Evolutionary conservation across 257 asterid genomes (phyloP).

Genomic region (Pogostemon cablin): DNA sequence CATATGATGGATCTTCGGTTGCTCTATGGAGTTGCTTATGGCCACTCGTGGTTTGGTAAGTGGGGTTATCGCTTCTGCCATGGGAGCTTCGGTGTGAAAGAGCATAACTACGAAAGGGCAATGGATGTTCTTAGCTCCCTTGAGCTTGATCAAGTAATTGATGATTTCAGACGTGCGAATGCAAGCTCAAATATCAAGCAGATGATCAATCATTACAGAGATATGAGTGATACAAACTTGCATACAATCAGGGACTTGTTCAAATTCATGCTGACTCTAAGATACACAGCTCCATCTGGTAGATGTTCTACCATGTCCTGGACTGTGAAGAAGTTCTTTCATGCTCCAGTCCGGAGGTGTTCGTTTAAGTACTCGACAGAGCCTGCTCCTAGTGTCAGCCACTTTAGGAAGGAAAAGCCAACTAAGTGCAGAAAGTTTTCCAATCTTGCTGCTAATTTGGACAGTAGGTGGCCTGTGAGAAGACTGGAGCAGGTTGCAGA

Average conservation of each 20-base stretch:
- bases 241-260: constrained; percentile 65
- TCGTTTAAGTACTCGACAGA: constrained; percentile 39
- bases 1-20: constrained; percentile 72
- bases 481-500: constrained; percentile 81
- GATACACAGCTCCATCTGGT: constrained; percentile 41
- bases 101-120: constrained; percentile 66
- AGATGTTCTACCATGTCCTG: constrained; percentile 31
- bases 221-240: constrained; percentile 55
- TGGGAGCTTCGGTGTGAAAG: constrained; percentile 91
- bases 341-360: constrained; percentile 28
- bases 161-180: constrained; percentile 44
- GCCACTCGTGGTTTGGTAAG: constrained; percentile 85
- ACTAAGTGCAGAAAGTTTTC: constrained; percentile 68
- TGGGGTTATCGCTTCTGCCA: constrained; percentile 86
- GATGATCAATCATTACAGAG: constrained; percentile 59
- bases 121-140: constrained; percentile 65
- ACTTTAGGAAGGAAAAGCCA: constrained; percentile 44
- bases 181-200: constrained; percentile 44
- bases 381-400: constrained; percentile 33
- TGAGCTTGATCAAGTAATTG: constrained; percentile 57
- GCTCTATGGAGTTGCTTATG: constrained; percentile 86
- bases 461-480: constrained; percentile 84
- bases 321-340: constrained; percentile 13
- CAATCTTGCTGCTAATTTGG: constrained; percentile 66
- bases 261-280: constrained; percentile 64